phyloP scores from a whole-genome alignment of 768 basidiomycete genomes.

The Lentinula aciculospora region DNA sequence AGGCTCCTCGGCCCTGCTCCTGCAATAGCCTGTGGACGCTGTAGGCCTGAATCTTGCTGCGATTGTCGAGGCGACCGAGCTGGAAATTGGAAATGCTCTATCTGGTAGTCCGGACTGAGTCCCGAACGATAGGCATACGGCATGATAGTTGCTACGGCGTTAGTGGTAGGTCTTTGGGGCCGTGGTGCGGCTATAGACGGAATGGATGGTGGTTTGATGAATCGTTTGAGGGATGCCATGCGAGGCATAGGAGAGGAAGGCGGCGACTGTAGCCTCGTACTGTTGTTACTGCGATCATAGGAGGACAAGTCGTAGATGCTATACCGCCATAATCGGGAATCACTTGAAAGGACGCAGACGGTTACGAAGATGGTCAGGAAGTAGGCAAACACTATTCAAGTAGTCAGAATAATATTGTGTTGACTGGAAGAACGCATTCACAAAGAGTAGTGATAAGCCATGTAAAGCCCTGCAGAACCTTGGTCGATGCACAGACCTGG shows the following conservation, averaged over 20 bases:
- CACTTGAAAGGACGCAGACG: conserved; percentile 36
- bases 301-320: conserved; percentile 39
- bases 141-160: conserved; percentile 16
- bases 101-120: conserved; percentile 36
- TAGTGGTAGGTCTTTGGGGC: conserved; percentile 31
- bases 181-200: conserved; percentile 38
- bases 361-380: conserved; percentile 42
- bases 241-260: conserved; percentile 29
- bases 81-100: conserved; percentile 39
- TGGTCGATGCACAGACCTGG: conserved; percentile 45
- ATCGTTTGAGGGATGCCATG: conserved; percentile 21
- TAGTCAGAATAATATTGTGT: conserved; percentile 6
- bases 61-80: conserved; percentile 8
- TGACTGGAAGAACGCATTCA: conserved; percentile 18
- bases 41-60: conserved; percentile 7
- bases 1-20: not conserved
- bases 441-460: conserved; percentile 43
- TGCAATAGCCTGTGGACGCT: conserved; percentile 5
- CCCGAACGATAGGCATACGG: conserved; percentile 31
- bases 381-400: conserved; percentile 49
- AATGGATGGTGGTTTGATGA: conserved; percentile 32
- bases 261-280: conserved; percentile 16
- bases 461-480: conserved; percentile 52
- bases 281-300: conserved; percentile 21
- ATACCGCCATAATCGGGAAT: conserved; percentile 46